Conservation (phyloP, 2,329 filamentous ascomycete species). For the Aspergillus brunneoviolaceus region DNA sequence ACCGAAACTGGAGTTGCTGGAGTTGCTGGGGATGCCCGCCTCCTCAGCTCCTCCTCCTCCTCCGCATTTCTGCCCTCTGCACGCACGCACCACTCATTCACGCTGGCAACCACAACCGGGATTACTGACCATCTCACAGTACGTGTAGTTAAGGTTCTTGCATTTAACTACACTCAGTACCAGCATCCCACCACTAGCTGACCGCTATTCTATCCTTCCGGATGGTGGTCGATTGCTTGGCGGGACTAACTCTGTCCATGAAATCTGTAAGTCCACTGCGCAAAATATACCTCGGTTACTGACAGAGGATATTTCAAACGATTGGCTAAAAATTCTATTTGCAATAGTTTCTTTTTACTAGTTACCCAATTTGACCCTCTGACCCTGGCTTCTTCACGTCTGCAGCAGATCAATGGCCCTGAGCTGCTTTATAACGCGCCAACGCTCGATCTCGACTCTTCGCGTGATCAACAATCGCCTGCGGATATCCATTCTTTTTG, state of each 20-base stretch:
- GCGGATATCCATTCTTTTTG: constrained; percentile 69
- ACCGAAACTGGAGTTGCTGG: not conserved
- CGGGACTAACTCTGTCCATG: not conserved
- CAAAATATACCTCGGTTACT: not conserved
- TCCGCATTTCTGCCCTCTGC: not conserved
- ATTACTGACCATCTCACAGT: no score
- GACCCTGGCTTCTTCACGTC: not conserved
- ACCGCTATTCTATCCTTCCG: not conserved
- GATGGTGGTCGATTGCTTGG: not conserved
- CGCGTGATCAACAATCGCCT: constrained; percentile 73
- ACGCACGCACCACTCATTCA: not conserved
- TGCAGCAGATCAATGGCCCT: constrained; percentile 4
- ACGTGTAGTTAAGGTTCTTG: no score
- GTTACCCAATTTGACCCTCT: not conserved
- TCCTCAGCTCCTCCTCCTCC: no score
- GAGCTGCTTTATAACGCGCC: constrained; percentile 65
- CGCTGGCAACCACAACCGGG: not conserved
- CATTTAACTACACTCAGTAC: no score
- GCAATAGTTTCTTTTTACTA: not conserved
- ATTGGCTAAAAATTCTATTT: not conserved
- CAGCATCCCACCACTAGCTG: not conserved
- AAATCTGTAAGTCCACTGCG: not conserved
- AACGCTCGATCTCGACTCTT: constrained; percentile 66
- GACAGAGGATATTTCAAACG: not conserved
- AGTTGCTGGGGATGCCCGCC: no score